Conservation (phyloP, 192 early-diverging fungal genomes). For the Chytriomyces sp. region DNA sequence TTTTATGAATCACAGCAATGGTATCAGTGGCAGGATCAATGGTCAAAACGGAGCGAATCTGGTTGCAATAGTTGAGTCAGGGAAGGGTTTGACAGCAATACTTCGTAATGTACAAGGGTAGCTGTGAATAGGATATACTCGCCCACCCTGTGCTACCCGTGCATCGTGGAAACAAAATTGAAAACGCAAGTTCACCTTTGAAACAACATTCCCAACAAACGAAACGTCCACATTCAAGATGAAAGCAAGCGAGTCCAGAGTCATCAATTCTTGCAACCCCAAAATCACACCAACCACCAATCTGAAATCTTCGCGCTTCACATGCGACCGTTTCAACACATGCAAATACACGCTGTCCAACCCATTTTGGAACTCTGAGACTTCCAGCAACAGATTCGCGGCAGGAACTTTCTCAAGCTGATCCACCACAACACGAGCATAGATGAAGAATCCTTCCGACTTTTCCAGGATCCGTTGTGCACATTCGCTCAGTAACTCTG, state of each 20-base stretch:
- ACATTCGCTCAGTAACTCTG: neutral
- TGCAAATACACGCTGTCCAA: conserved; percentile 10
- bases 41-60: conserved; percentile 9
- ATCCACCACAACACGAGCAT: neutral
- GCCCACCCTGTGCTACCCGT: too few relatives aligned
- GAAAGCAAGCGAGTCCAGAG: neutral
- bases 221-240: neutral
- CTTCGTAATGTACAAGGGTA: too few relatives aligned
- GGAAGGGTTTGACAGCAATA: too few relatives aligned
- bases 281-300: conserved; percentile 5
- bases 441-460: conserved; percentile 39
- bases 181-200: too few relatives aligned
- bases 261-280: conserved; percentile 2
- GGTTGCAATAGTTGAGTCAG: too few relatives aligned
- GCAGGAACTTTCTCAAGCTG: conserved; percentile 1
- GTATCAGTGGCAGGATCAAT: conserved; percentile 2
- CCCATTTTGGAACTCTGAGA: neutral
- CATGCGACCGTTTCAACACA: neutral
- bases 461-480: conserved; percentile 1
- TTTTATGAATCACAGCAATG: conserved; percentile 23
- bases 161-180: too few relatives aligned
- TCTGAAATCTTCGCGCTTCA: neutral
- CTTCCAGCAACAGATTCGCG: neutral
- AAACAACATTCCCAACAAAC: neutral
- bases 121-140: too few relatives aligned